Evolutionary conservation across 2,329 filamentous ascomycete species (phyloP).

Genomic region (Hypomyces rosellus): DNA sequence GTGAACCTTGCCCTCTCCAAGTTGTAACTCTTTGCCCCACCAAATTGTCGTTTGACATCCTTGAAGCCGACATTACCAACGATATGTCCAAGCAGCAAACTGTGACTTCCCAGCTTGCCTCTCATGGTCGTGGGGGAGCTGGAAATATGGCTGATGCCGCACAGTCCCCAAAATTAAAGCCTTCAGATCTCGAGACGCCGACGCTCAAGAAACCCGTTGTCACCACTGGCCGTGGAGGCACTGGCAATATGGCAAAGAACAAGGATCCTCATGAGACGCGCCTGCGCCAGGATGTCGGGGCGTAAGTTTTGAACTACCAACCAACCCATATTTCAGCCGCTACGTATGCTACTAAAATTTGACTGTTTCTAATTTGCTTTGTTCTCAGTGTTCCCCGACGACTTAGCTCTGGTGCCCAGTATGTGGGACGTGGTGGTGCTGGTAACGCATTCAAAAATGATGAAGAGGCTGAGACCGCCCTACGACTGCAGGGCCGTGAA

Average conservation of each 20-base stretch:
- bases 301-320: slow-evolving; percentile 40
- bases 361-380: slow-evolving; percentile 6
- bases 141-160: slow-evolving; percentile 61
- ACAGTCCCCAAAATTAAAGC: slow-evolving; percentile 44
- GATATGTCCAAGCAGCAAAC: neutral
- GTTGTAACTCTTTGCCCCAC: neutral
- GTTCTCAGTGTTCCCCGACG: slow-evolving; percentile 47
- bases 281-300: slow-evolving; percentile 74
- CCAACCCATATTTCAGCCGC: neutral
- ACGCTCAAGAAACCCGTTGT: slow-evolving; percentile 77
- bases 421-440: slow-evolving; percentile 68
- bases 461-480: slow-evolving; percentile 28
- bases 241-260: slow-evolving; percentile 77
- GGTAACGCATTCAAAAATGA: slow-evolving; percentile 59
- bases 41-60: neutral
- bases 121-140: slow-evolving; percentile 72
- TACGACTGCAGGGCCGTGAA: slow-evolving; percentile 24
- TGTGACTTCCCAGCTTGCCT: slow-evolving; percentile 41
- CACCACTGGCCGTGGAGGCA: slow-evolving; percentile 84
- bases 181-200: slow-evolving; percentile 70
- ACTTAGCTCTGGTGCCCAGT: slow-evolving; percentile 51
- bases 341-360: neutral
- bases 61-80: neutral
- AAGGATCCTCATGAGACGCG: slow-evolving; percentile 69
- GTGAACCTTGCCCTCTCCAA: too few relatives aligned